A percentile compares a stretch with the other conserved stretches of the same genome.
Evolutionary conservation across 352 stramenopile genomes (phyloP).

Genomic region (Pythium grandisporangium): DNA sequence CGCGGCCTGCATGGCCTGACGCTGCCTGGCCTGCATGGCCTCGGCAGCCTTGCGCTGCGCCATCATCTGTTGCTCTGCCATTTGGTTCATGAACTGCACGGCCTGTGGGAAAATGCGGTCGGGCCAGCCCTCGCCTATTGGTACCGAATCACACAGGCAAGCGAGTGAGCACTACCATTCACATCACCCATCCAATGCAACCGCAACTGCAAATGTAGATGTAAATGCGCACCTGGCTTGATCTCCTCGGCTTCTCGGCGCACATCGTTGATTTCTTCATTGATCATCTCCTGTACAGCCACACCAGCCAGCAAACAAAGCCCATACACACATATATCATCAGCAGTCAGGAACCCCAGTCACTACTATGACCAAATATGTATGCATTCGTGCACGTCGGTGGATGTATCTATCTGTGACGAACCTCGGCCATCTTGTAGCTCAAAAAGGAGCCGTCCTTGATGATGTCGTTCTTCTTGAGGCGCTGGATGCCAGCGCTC

Average conservation of each 20-base stretch:
- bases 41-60: slow-evolving; percentile 63
- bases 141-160: too few relatives aligned
- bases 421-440: slow-evolving; percentile 75
- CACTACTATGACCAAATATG: too few relatives aligned
- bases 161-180: neutral
- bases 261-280: slow-evolving; percentile 82
- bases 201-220: neutral
- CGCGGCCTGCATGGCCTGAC: slow-evolving; percentile 63
- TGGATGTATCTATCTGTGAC: neutral
- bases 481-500: slow-evolving; percentile 70
- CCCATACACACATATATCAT: neutral
- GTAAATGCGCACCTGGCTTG: slow-evolving; percentile 51
- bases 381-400: neutral
- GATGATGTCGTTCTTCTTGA: slow-evolving; percentile 85
- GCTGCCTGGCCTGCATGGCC: too few relatives aligned
- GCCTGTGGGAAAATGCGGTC: slow-evolving; percentile 85
- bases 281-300: slow-evolving; percentile 68
- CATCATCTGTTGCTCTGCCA: slow-evolving; percentile 80
- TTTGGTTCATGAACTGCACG: slow-evolving; percentile 86
- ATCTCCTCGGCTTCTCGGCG: slow-evolving; percentile 70
- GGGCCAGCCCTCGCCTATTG: slow-evolving; percentile 75
- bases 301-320: too few relatives aligned
- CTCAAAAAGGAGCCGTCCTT: slow-evolving; percentile 83
- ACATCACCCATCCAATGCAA: neutral
- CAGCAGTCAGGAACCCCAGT: neutral